A percentile compares a stretch with the other conserved stretches of the same genome.
Conservation (phyloP, 2,329 filamentous ascomycete genomes). For the Hypoxylon sp. region DNA sequence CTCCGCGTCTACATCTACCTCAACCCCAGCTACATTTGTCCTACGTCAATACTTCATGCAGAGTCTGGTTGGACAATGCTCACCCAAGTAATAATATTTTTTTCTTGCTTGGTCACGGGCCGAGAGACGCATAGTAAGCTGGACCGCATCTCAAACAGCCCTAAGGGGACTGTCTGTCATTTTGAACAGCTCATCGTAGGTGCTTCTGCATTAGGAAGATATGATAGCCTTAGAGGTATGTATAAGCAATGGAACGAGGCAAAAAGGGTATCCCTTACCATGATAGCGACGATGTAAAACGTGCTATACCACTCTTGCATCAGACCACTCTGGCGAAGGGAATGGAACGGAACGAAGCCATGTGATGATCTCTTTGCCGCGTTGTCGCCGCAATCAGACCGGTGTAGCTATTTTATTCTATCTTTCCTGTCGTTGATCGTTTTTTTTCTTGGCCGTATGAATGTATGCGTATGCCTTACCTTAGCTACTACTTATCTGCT, state of each 20-base stretch:
- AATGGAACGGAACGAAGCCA: constrained; percentile 28
- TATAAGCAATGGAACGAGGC: background rate
- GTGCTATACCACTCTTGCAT: constrained; percentile 16
- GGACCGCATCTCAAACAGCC: constrained; percentile 12
- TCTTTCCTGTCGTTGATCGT: constrained; percentile 9
- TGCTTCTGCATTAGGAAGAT: constrained; percentile 12
- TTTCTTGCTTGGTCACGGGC: constrained; percentile 22
- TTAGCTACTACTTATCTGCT: constrained; percentile 1
- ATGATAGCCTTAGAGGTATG: background rate
- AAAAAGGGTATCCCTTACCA: background rate
- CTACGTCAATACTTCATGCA: constrained; percentile 38
- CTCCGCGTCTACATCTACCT: constrained; percentile 22
- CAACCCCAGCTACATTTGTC: constrained; percentile 18
- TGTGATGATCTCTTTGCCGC: constrained; percentile 33
- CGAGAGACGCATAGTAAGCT: constrained; percentile 44
- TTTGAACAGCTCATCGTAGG: constrained; percentile 6
- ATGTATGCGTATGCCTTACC: constrained; percentile 8
- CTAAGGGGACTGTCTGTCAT: constrained; percentile 1
- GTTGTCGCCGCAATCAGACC: constrained; percentile 17
- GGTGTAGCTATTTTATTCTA: constrained; percentile 9
- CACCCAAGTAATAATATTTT: constrained; percentile 7
- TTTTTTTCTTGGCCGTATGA: constrained; percentile 6
- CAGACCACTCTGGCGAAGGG: constrained; percentile 25
- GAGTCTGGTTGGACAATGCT: constrained; percentile 34
- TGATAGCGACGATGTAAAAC: constrained; percentile 8